Conservation (phyloP, 805 yeast species). For the Candida maltosa region DNA sequence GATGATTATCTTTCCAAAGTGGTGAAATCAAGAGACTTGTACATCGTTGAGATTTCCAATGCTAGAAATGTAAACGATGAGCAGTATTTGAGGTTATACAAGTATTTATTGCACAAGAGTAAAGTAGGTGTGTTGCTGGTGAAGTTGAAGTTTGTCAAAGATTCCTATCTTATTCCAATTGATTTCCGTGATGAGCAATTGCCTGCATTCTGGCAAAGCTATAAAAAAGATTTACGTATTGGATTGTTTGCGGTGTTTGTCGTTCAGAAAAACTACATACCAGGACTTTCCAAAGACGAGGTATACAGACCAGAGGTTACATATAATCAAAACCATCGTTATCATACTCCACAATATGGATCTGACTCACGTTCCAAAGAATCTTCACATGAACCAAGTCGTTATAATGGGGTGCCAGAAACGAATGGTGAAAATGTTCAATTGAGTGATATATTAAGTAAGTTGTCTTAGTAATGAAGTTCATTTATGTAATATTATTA, state of each 20-base stretch:
- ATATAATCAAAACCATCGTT: too few species aligned
- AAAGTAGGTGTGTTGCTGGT: conserved; percentile 62
- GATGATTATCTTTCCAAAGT: conserved; percentile 53
- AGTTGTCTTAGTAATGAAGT: too few species aligned
- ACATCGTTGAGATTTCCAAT: conserved; percentile 41
- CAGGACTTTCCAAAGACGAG: too few species aligned
- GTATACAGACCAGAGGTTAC: too few species aligned
- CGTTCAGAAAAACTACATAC: conserved; percentile 33
- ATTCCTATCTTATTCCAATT: conserved; percentile 55
- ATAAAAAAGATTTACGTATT: conserved; percentile 11
- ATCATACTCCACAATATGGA: too few species aligned
- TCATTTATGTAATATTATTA: too few species aligned
- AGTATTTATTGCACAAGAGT: conserved; percentile 42
- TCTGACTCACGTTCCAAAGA: too few species aligned
- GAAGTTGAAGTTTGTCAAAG: conserved; percentile 52
- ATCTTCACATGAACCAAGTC: too few species aligned
- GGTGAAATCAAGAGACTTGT: conserved; percentile 48
- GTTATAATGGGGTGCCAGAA: too few species aligned
- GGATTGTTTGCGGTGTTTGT: conserved; percentile 35
- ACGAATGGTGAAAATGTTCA: too few species aligned
- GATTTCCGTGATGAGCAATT: conserved; percentile 19
- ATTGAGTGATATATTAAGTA: too few species aligned
- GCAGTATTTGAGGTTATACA: conserved; percentile 25
- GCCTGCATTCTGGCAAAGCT: conserved; percentile 19
- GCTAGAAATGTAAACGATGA: conserved; percentile 19